These are phyloP conservation scores for Nicotiana attenuata DNA, from an alignment of 257 asterid species.

Conservation along the genomic window DNA sequence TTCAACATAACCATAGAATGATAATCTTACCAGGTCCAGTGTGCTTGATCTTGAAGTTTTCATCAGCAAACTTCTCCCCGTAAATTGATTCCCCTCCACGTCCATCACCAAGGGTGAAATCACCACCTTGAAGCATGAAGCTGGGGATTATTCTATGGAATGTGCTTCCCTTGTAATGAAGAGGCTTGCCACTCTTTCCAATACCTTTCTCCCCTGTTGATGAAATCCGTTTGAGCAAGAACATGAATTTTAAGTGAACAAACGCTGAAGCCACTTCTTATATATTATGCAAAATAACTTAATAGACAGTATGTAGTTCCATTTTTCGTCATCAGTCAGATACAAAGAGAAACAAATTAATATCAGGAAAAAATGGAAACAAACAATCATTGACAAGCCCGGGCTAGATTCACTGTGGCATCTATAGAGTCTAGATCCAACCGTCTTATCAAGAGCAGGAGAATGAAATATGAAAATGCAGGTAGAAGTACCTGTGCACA, in stretches of 20 bases:
- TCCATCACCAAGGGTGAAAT: conserved; percentile 95
- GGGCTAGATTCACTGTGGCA: background rate
- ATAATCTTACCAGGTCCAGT: conserved; percentile 75
- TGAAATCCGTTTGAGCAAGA: background rate
- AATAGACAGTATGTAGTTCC: too few species aligned
- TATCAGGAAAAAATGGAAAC: background rate
- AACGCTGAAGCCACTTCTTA: background rate
- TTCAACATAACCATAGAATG: background rate
- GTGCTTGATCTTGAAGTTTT: conserved; percentile 89
- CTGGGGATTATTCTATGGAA: conserved; percentile 95
- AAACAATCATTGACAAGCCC: background rate
- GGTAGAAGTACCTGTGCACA: conserved; percentile 67
- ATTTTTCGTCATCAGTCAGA: background rate
- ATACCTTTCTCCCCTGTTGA: conserved; percentile 79
- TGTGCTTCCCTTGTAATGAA: conserved; percentile 85
- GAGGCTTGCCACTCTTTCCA: conserved; percentile 83
- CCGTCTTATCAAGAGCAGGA: background rate
- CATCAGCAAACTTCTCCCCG: conserved; percentile 88
- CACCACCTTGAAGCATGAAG: conserved; percentile 99
- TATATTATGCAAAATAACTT: background rate
- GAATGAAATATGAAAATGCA: background rate
- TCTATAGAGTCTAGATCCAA: background rate
- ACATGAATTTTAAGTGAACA: background rate
- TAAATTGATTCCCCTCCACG: conserved; percentile 96
- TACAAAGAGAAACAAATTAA: background rate